Evolutionary conservation across 2,329 filamentous ascomycete genomes (phyloP).

Genomic region (Cryphonectria radicalis): DNA sequence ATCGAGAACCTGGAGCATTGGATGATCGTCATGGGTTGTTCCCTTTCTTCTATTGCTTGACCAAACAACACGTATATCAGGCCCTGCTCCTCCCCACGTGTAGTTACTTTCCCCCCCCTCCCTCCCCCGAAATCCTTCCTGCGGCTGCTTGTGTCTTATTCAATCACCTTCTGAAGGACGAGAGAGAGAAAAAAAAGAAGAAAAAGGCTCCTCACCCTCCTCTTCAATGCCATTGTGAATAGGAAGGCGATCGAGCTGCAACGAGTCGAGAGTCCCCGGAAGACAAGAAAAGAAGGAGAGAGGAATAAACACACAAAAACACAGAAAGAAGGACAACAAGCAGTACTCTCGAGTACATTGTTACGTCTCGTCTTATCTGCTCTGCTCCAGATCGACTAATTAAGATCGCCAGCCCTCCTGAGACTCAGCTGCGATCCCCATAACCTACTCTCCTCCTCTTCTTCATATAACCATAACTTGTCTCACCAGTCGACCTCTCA

Average conservation of each 20-base stretch:
- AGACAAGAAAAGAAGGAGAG: background rate
- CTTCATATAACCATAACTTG: background rate
- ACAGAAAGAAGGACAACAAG: background rate
- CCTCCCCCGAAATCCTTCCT: background rate
- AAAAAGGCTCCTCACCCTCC: background rate
- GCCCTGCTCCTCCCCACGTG: background rate
- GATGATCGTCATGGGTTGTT: constrained; percentile 11
- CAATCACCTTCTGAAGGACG: background rate
- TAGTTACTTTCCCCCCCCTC: background rate
- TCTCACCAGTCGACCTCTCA: background rate
- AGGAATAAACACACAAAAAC: background rate
- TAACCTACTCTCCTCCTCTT: background rate
- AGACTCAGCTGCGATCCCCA: background rate
- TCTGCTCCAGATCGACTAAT: background rate
- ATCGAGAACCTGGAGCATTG: background rate
- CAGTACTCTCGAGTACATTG: background rate
- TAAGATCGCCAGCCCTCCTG: background rate
- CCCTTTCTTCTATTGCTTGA: background rate
- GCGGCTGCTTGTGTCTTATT: background rate
- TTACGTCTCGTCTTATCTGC: background rate
- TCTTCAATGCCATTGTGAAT: background rate
- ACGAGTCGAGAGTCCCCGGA: background rate
- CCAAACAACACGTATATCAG: background rate
- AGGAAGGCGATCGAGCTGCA: background rate
- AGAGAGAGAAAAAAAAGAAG: background rate